Evolutionary conservation across 805 yeast genomes (phyloP), one percentile per base, ranked within the genome.

Genomic region (Wickerhamomyces kurtzmanii): DNA sequence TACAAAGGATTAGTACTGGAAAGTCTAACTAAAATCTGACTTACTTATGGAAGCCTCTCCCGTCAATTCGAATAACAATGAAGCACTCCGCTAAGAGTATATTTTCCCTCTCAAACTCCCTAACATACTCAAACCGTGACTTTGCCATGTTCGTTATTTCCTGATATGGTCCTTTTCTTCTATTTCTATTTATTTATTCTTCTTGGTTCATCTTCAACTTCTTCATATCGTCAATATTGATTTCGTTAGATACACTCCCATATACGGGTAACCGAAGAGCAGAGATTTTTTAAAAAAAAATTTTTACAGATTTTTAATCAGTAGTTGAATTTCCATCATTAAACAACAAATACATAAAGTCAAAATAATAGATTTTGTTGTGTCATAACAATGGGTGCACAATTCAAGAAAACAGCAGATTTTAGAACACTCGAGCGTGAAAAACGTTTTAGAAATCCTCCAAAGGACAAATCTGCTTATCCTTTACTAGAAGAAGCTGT

Each of bases 41-140:
- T n/a, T n/a, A n/a, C 41, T 74, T 77, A 55, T 91, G 98, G 50
- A 91, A 91, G 15, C 95, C 94, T 38, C 91, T 70, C 1, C 98
- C 98, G 46, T 91, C 98, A 0, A 91, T 74, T 23, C 98, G 64
- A 3, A 91, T 71, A 8, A 91, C 78, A 7, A 91, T 75, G 52
- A 76, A 77, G 0, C 93, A 74, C 32, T 84, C 79, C 2, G 87
- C 95, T 1, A 91, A 64, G 5, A 91, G 62, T 17, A 57, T 55
- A 39, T 73, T 72, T 32, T 82, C 89, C 18, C 70, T 59, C 51
- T 91, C 98, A 52, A 84, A 91, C 30, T 57, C 55, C 42, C 73
- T 76, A 24, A 87, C 97, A 49, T 89, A 91, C 49, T 87, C 96
- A 49, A 68, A 89, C 36, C 85, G 61, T 4, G 93, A 81, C 30